A percentile compares a stretch with the other conserved stretches of the same genome.
Conservation (phyloP, 306 rosid genomes). For the Leucaena leucocephala region DNA sequence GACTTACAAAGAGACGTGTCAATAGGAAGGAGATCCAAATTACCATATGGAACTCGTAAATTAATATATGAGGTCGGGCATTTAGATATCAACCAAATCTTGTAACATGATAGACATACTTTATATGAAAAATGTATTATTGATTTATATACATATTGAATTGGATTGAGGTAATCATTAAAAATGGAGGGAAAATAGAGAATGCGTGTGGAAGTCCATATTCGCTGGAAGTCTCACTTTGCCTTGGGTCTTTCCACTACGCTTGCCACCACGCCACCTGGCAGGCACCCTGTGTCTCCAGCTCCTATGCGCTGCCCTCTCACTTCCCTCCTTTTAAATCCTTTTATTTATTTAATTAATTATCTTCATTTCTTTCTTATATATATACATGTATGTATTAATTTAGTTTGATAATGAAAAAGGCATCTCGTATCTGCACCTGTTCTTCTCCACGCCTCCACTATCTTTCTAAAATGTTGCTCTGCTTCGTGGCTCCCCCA, state of each 20-base stretch:
- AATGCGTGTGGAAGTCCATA: not conserved
- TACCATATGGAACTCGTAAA: not conserved
- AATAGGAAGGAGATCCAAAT: not conserved
- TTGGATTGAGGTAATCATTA: not conserved
- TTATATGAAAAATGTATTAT: not conserved
- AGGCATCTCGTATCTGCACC: not conserved
- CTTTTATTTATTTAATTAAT: no score
- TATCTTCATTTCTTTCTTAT: not conserved
- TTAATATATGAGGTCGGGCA: conserved; percentile 21
- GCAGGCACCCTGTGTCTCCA: not conserved
- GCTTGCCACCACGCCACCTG: conserved; percentile 3
- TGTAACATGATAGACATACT: not conserved
- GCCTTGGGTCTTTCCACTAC: not conserved
- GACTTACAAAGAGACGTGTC: not conserved
- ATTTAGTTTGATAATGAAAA: not conserved
- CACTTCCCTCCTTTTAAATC: not conserved
- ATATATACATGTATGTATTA: no score
- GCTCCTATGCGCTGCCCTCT: not conserved
- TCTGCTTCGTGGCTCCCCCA: no score
- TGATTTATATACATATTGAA: no score
- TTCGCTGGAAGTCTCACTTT: not conserved
- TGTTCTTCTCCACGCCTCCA: not conserved
- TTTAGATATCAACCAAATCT: conserved; percentile 30
- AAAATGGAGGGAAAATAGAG: not conserved
- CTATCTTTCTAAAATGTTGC: not conserved